Conservation (phyloP, 1,139 yeast genomes). For the Lizanozyma gosingica region DNA sequence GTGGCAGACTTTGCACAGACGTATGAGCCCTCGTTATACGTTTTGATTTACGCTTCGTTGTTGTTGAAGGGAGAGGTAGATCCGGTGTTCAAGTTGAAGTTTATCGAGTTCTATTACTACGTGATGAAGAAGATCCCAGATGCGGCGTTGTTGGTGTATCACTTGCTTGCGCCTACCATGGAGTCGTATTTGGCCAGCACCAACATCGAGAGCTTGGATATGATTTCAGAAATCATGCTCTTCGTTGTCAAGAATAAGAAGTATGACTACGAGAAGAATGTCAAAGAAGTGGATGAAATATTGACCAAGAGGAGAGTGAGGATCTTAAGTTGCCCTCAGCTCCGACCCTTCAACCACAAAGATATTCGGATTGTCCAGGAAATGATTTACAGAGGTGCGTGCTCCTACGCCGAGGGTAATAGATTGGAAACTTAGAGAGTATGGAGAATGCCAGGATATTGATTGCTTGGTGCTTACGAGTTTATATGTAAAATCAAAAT, state of each 20-base stretch:
- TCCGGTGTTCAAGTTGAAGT: slow-evolving; percentile 39
- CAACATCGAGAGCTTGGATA: slow-evolving; percentile 18
- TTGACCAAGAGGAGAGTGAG: slow-evolving; percentile 4
- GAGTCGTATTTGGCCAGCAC: slow-evolving; percentile 27
- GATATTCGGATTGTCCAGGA: slow-evolving; percentile 21
- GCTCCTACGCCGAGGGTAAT: slow-evolving; percentile 29
- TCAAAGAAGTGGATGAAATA: slow-evolving; percentile 10
- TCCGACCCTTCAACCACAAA: slow-evolving; percentile 5
- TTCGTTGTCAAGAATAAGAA: slow-evolving; percentile 14
- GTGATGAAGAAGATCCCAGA: slow-evolving; percentile 28
- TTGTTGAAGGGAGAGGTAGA: slow-evolving; percentile 12
- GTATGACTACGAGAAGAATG: slow-evolving; percentile 14
- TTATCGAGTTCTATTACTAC: slow-evolving; percentile 40
- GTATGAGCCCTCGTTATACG: neutral
- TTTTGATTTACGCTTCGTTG: neutral
- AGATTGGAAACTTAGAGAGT: slow-evolving; percentile 22
- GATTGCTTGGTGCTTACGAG: no score
- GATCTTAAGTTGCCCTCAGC: neutral
- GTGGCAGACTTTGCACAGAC: neutral
- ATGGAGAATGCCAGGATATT: no score
- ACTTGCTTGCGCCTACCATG: slow-evolving; percentile 30
- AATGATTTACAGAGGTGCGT: slow-evolving; percentile 33
- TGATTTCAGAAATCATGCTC: slow-evolving; percentile 20
- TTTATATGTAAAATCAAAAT: no score
- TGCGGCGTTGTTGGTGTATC: slow-evolving; percentile 37